Evolutionary conservation across 1,284 basidiomycete species (phyloP).

Genomic region (Paramarasmius palmivorus): DNA sequence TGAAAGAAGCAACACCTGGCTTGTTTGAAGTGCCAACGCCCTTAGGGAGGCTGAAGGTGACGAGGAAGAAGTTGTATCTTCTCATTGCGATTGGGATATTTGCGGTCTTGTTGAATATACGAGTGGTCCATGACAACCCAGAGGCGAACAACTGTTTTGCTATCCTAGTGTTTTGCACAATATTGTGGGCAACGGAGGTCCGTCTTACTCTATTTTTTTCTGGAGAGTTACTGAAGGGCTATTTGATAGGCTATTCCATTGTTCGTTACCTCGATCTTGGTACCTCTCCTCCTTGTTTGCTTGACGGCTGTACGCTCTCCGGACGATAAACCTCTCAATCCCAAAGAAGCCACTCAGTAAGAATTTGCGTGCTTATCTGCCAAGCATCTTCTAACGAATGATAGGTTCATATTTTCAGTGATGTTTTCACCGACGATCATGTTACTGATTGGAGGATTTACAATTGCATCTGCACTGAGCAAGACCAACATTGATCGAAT

Average conservation of each 20-base stretch:
- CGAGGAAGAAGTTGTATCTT: constrained; percentile 61
- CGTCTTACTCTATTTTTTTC: constrained; percentile 20
- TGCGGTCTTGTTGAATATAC: constrained; percentile 57
- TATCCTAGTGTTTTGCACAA: constrained; percentile 87
- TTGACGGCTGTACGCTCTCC: constrained; percentile 76
- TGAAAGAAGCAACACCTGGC: constrained; percentile 52
- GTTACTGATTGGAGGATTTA: constrained; percentile 97
- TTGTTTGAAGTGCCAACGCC: constrained; percentile 60
- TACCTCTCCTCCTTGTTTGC: constrained; percentile 89
- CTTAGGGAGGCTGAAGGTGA: constrained; percentile 65
- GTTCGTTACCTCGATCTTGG: constrained; percentile 91
- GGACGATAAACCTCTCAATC: constrained; percentile 51
- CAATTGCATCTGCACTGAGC: constrained; percentile 93
- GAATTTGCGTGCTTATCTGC: constrained; percentile 26
- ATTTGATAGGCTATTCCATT: constrained; percentile 82
- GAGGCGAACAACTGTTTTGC: constrained; percentile 94
- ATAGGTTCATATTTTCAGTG: constrained; percentile 71
- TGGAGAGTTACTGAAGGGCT: neutral
- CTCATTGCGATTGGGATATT: constrained; percentile 61
- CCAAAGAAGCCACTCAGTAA: constrained; percentile 82
- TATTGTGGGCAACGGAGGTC: constrained; percentile 96
- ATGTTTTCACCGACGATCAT: constrained; percentile 96
- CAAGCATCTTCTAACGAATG: neutral
- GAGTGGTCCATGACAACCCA: constrained; percentile 59
- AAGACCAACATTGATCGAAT: constrained; percentile 98